These are phyloP conservation scores for Moesziomyces antarcticus DNA, from an alignment of 1,284 basidiomycete genomes.

Conservation along the genomic window DNA sequence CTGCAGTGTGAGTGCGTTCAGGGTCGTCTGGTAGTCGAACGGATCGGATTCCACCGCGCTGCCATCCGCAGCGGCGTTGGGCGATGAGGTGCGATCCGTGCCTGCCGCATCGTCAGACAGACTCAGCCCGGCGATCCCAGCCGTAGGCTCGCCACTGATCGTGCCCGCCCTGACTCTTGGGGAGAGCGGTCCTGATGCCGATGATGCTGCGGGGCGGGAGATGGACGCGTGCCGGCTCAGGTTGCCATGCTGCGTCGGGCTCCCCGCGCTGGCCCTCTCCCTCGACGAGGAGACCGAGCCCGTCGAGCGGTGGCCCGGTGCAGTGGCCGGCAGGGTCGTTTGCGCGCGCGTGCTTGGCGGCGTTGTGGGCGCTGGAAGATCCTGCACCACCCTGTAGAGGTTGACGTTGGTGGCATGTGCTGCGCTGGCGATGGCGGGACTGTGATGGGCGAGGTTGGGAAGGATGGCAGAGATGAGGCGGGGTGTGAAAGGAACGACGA, in stretches of 20 bases:
- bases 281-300: conserved; percentile 20
- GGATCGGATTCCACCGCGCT: conserved; percentile 72
- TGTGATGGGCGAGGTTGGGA: conserved; percentile 92
- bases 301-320: conserved; percentile 43
- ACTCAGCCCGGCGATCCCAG: conserved; percentile 18
- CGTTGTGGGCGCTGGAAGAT: conserved; percentile 78
- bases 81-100: conserved; percentile 18
- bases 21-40: conserved; percentile 91
- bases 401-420: conserved; percentile 88
- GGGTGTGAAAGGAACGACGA: conserved; percentile 94
- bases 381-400: conserved; percentile 85
- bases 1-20: conserved; percentile 90
- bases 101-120: conserved; percentile 13
- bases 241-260: conserved; percentile 18
- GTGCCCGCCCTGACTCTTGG: conserved; percentile 27
- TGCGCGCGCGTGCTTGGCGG: conserved; percentile 54
- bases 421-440: conserved; percentile 85
- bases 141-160: conserved; percentile 11
- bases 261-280: conserved; percentile 24
- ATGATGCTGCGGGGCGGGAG: conserved; percentile 9
- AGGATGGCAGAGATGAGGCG: conserved; percentile 90
- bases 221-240: conserved; percentile 15
- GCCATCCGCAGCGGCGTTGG: conserved; percentile 2
- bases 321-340: conserved; percentile 69
- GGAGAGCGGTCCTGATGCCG: conserved; percentile 11